A percentile compares a stretch with the other conserved stretches of the same genome.
These are phyloP conservation scores for Prunus mume DNA, from an alignment of 306 rosid species.

Conservation along the genomic window DNA sequence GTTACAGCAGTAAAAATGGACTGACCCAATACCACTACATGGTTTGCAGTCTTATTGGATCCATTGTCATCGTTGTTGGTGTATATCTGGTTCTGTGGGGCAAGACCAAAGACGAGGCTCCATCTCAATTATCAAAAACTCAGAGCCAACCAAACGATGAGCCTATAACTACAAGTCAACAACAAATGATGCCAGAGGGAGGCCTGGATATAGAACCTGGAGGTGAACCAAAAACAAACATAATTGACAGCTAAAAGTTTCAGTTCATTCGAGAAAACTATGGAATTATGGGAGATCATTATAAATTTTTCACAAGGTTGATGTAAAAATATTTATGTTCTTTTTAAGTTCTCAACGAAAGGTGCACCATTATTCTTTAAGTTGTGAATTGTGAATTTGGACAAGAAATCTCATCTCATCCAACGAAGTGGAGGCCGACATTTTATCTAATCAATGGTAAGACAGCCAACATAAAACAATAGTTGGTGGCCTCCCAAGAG, in stretches of 20 bases:
- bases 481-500: background rate
- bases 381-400: no score
- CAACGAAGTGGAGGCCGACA: no score
- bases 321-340: background rate
- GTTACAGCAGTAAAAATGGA: no score
- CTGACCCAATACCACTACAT: background rate
- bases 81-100: constrained; percentile 41
- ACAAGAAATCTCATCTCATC: no score
- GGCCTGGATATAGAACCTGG: background rate
- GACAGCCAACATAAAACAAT: background rate
- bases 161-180: background rate
- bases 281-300: no score
- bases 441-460: background rate
- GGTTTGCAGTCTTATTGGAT: constrained; percentile 30
- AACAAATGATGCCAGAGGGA: background rate
- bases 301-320: no score
- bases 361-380: no score
- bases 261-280: no score
- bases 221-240: background rate
- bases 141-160: constrained; percentile 13
- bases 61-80: constrained; percentile 29
- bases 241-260: no score
- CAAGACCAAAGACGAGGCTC: constrained; percentile 21
- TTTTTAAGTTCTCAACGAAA: no score
- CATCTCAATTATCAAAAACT: constrained; percentile 1